A percentile compares a stretch with the other conserved stretches of the same genome.
Conservation (phyloP, 305 asterid genomes). For the Solanum hybrid region DNA sequence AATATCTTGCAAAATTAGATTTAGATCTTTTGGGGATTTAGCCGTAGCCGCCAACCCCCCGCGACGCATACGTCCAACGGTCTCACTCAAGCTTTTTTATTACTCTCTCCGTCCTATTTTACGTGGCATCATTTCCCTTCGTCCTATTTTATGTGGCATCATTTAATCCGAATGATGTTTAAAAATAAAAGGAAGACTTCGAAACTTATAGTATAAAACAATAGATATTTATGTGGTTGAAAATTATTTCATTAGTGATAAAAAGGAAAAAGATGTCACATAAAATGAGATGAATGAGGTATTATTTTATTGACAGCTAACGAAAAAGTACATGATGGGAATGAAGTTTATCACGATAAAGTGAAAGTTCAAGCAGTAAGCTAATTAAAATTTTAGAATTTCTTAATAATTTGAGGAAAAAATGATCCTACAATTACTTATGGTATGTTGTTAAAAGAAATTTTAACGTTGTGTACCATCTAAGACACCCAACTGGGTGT, state of each 20-base stretch:
- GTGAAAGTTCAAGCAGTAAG: accelerated
- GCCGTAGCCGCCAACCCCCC: not conserved
- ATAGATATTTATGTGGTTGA: no score
- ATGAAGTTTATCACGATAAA: not conserved
- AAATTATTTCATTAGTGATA: no score
- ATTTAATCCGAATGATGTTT: no score
- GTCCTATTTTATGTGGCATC: no score
- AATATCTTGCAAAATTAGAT: not conserved
- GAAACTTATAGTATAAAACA: no score
- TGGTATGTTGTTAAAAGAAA: not conserved
- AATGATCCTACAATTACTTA: not conserved
- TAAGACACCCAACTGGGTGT: not conserved
- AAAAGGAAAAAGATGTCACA: no score
- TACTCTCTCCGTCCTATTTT: no score
- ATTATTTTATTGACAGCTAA: not conserved
- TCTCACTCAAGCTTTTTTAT: not conserved
- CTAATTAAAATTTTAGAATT: not conserved
- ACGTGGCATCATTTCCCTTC: no score
- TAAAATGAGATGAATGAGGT: no score
- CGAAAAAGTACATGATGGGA: no score
- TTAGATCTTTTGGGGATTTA: not conserved
- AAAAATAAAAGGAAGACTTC: no score
- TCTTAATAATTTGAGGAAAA: not conserved
- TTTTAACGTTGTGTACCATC: not conserved
- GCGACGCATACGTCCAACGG: not conserved